phyloP scores from a whole-genome alignment of 2,329 filamentous ascomycete genomes.

The Botryotinia narcissicola region DNA sequence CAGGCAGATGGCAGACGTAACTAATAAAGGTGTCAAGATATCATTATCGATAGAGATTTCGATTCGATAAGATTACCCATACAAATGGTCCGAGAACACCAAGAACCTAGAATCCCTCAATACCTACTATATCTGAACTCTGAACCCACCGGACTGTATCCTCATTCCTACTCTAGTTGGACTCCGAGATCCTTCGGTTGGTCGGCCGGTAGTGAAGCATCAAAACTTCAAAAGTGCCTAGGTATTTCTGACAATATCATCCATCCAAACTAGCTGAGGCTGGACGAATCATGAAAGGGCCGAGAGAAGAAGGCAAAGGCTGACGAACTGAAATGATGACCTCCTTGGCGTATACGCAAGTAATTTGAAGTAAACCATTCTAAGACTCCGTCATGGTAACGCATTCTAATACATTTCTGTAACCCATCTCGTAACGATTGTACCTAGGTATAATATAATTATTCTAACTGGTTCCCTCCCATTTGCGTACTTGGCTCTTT shows the following conservation, averaged over 20 bases:
- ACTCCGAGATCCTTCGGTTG: background rate
- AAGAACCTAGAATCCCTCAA: background rate
- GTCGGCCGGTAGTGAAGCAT: background rate
- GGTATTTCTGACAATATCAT: background rate
- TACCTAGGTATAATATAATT: background rate
- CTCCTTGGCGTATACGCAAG: background rate
- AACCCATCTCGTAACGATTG: slow-evolving; percentile 2
- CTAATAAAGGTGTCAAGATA: background rate
- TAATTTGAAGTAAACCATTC: background rate
- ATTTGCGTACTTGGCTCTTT: background rate
- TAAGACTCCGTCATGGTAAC: background rate
- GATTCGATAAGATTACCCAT: background rate
- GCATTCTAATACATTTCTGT: background rate
- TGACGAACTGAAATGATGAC: background rate
- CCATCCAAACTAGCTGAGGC: background rate
- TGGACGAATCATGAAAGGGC: background rate
- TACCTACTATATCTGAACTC: background rate
- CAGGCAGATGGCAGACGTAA: background rate
- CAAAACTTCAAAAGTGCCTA: background rate
- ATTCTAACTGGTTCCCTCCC: background rate
- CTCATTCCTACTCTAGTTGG: background rate
- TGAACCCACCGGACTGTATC: background rate
- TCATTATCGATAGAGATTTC: background rate
- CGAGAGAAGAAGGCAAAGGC: background rate
- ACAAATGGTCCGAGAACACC: background rate